Conservation (phyloP, 495 filamentous ascomycete genomes). For the Glutinoglossum americanum region DNA sequence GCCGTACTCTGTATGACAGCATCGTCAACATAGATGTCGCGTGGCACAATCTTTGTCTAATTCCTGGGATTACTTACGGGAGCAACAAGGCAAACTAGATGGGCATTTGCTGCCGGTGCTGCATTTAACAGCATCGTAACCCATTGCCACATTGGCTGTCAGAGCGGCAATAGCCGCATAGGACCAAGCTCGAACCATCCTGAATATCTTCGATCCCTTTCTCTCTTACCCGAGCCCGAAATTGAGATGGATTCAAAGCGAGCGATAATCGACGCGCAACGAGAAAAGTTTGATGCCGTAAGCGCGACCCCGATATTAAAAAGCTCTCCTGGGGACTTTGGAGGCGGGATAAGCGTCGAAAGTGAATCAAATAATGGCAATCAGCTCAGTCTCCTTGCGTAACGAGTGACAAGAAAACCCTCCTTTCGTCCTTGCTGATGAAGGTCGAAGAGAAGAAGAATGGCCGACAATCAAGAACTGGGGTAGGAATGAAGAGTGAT, state of each 20-base stretch:
- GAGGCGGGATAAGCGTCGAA: not conserved
- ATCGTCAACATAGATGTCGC: not conserved
- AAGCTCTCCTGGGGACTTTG: not conserved
- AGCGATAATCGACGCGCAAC: not conserved
- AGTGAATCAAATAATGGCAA: not conserved
- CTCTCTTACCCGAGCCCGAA: not conserved
- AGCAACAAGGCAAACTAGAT: conserved; percentile 63
- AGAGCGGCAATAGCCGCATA: not conserved
- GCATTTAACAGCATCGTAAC: conserved; percentile 23
- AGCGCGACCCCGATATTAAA: not conserved
- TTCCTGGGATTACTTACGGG: conserved; percentile 39
- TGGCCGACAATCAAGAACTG: not conserved
- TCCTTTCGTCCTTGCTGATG: not conserved
- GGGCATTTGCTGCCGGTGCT: conserved; percentile 46
- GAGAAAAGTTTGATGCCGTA: not conserved
- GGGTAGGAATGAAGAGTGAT: not conserved
- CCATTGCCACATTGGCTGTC: conserved; percentile 7
- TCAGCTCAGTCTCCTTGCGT: not conserved
- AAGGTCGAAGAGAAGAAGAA: not conserved
- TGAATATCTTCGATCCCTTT: not conserved
- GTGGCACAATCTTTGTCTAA: not conserved
- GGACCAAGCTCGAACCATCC: not conserved
- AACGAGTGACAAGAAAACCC: conserved; percentile 3
- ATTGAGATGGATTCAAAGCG: not conserved
- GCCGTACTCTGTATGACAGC: conserved; percentile 48